These are phyloP conservation scores for Diplodia scrobiculata DNA, from an alignment of 2,329 filamentous ascomycete species.

Conservation along the genomic window DNA sequence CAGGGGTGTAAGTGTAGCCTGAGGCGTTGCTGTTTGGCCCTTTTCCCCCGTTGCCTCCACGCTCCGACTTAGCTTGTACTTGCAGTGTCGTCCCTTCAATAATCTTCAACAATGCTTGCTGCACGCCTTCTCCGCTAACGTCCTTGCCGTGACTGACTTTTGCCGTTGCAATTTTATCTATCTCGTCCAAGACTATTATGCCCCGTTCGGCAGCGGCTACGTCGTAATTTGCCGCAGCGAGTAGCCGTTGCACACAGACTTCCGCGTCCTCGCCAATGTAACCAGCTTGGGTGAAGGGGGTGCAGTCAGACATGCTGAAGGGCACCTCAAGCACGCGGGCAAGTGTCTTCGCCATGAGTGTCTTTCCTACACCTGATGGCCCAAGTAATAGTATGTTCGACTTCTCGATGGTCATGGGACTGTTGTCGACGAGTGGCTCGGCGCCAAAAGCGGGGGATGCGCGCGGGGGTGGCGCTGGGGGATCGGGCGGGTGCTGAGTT, in stretches of 20 bases:
- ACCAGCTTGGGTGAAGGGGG: slow-evolving; percentile 91
- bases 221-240: slow-evolving; percentile 89
- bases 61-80: slow-evolving; percentile 80
- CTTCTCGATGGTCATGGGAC: slow-evolving; percentile 80
- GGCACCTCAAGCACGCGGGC: slow-evolving; percentile 92
- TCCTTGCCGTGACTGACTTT: slow-evolving; percentile 89
- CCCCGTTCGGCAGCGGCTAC: slow-evolving; percentile 81
- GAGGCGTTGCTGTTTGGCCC: slow-evolving; percentile 33
- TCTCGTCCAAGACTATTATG: slow-evolving; percentile 94
- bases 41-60: slow-evolving; percentile 51
- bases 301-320: slow-evolving; percentile 94
- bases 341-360: slow-evolving; percentile 88
- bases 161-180: slow-evolving; percentile 92
- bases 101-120: slow-evolving; percentile 92
- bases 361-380: slow-evolving; percentile 94
- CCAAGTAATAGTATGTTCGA: slow-evolving; percentile 90
- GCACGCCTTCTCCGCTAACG: slow-evolving; percentile 93
- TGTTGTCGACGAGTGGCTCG: slow-evolving; percentile 56
- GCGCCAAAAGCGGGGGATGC: slow-evolving; percentile 38
- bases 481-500: slow-evolving; percentile 32
- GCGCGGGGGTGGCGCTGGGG: slow-evolving; percentile 34
- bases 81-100: slow-evolving; percentile 95
- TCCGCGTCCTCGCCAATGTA: slow-evolving; percentile 99
- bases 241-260: slow-evolving; percentile 83
- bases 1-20: slow-evolving; percentile 31